phyloP scores from a whole-genome alignment of 495 filamentous ascomycete genomes.

The Penicillium ochrochloron region DNA sequence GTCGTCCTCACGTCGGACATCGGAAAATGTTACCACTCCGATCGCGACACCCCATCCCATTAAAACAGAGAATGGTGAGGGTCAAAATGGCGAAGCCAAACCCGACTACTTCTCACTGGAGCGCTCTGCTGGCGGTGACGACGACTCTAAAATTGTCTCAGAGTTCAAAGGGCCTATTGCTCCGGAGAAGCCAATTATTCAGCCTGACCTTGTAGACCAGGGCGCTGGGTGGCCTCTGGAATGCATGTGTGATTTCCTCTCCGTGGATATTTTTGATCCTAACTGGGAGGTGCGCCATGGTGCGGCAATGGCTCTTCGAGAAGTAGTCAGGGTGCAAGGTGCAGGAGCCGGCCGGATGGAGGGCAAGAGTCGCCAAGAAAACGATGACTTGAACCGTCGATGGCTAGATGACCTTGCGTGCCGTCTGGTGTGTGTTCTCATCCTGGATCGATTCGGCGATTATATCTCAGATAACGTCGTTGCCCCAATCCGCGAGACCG shows the following conservation, averaged over 20 bases:
- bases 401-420: constrained; percentile 95
- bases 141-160: constrained; percentile 88
- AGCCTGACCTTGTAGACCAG: constrained; percentile 71
- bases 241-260: constrained; percentile 89
- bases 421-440: constrained; percentile 89
- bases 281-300: constrained; percentile 98
- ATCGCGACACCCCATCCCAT: constrained; percentile 70
- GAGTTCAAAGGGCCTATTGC: constrained; percentile 86
- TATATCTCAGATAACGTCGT: constrained; percentile 97
- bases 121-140: constrained; percentile 71
- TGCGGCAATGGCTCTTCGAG: constrained; percentile 91
- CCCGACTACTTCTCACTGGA: constrained; percentile 88
- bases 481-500: constrained; percentile 92
- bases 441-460: constrained; percentile 96
- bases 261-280: constrained; percentile 88
- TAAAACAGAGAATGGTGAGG: constrained; percentile 65
- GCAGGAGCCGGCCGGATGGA: constrained; percentile 81
- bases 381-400: constrained; percentile 74
- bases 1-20: constrained; percentile 69
- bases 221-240: constrained; percentile 87
- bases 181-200: constrained; percentile 62
- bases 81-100: constrained; percentile 51
- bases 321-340: constrained; percentile 90
- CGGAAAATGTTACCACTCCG: constrained; percentile 68
- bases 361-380: constrained; percentile 72